Evolutionary conservation across 345 rosid genomes (phyloP).

Genomic region (Dipteronia sinensis): DNA sequence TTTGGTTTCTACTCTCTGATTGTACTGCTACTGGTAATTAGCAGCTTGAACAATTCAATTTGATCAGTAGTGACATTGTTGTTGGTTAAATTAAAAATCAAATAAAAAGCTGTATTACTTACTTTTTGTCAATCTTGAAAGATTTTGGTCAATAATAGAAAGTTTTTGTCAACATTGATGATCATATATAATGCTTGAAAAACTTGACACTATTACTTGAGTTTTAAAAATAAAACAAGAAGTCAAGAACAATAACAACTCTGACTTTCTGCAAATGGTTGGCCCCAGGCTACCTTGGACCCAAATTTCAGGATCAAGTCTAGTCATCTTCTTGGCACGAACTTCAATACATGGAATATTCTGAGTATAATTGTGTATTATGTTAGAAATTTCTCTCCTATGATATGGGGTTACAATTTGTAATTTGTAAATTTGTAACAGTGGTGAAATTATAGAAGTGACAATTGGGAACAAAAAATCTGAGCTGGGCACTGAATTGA

Average conservation of each 20-base stretch:
- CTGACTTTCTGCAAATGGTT: background rate
- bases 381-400: too few species aligned
- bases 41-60: background rate
- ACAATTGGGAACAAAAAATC: background rate
- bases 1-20: too few species aligned
- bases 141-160: background rate
- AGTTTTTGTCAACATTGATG: background rate
- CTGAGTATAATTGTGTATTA: too few species aligned
- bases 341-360: too few species aligned
- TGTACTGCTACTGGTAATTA: background rate
- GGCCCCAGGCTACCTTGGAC: too few species aligned
- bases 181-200: background rate
- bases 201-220: background rate
- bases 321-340: too few species aligned
- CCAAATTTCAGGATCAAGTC: too few species aligned
- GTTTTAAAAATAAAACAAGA: background rate
- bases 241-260: background rate
- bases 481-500: background rate
- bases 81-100: too few species aligned
- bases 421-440: too few species aligned
- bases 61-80: background rate
- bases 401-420: too few species aligned
- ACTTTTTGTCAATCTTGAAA: too few species aligned
- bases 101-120: background rate
- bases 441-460: too few species aligned